Evolutionary conservation across 495 filamentous ascomycete genomes (phyloP).

Genomic region (Penicillium verhagenii): DNA sequence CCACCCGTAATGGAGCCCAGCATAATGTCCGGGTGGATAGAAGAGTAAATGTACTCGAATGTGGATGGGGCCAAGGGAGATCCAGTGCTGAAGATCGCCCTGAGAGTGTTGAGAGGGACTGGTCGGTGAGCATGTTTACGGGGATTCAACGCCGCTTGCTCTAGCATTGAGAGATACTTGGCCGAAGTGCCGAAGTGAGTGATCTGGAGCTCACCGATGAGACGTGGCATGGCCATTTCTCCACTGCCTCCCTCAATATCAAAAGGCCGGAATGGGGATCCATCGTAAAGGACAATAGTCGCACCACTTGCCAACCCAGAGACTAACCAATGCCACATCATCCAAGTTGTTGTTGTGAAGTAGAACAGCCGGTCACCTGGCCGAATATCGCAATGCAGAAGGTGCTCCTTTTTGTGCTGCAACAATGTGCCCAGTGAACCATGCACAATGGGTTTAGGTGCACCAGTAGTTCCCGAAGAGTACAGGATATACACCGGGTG

Average conservation of each 20-base stretch:
- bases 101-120: constrained; percentile 55
- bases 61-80: constrained; percentile 90
- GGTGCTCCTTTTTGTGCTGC: constrained; percentile 93
- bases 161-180: constrained; percentile 87
- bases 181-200: constrained; percentile 93
- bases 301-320: constrained; percentile 76
- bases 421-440: constrained; percentile 82
- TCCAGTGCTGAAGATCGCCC: constrained; percentile 89
- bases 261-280: constrained; percentile 75
- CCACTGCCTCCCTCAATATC: constrained; percentile 51
- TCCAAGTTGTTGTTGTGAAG: constrained; percentile 90
- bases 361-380: constrained; percentile 70
- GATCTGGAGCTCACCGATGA: constrained; percentile 69
- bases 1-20: constrained; percentile 84
- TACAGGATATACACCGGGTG: constrained; percentile 90
- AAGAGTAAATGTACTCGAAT: constrained; percentile 81
- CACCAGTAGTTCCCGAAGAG: constrained; percentile 83
- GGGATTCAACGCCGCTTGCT: constrained; percentile 73
- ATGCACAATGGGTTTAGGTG: constrained; percentile 91
- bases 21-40: constrained; percentile 73
- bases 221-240: constrained; percentile 66
- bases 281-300: constrained; percentile 83
- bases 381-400: constrained; percentile 74
- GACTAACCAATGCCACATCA: constrained; percentile 98
- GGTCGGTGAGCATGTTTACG: constrained; percentile 45